Percentiles rank a stretch among this genome's conserved stretches.
Conservation (phyloP, 2,329 filamentous ascomycete species). For the Amphichorda felina region DNA sequence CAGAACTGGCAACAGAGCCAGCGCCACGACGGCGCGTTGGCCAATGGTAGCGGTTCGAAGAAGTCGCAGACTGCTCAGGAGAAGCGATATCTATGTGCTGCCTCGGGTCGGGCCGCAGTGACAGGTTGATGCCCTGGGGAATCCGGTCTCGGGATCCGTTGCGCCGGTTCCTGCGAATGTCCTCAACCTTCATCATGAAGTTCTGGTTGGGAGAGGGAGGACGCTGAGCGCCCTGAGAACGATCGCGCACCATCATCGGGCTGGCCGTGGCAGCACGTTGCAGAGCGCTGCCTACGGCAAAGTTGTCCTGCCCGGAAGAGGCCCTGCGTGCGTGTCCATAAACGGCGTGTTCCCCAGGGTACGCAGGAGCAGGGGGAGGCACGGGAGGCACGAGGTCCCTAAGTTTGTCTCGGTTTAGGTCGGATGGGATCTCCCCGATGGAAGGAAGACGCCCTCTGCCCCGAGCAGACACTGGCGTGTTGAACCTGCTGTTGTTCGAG, state of each 20-base stretch:
- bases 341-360: slow-evolving; percentile 4
- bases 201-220: slow-evolving; percentile 52
- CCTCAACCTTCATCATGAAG: slow-evolving; percentile 48
- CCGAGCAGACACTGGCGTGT: slow-evolving; percentile 55
- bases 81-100: slow-evolving; percentile 28
- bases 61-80: slow-evolving; percentile 40
- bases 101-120: slow-evolving; percentile 36
- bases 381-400: background rate
- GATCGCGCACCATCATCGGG: slow-evolving; percentile 44
- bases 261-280: slow-evolving; percentile 57
- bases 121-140: slow-evolving; percentile 56
- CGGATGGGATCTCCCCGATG: slow-evolving; percentile 49
- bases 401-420: slow-evolving; percentile 14
- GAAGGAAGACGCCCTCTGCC: slow-evolving; percentile 59
- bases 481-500: slow-evolving; percentile 54
- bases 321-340: slow-evolving; percentile 21
- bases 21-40: slow-evolving; percentile 37
- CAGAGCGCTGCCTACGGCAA: slow-evolving; percentile 32
- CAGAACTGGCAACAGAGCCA: slow-evolving; percentile 43
- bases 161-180: slow-evolving; percentile 44
- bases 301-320: slow-evolving; percentile 29
- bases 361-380: slow-evolving; percentile 1
- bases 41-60: slow-evolving; percentile 43
- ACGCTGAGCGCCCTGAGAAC: slow-evolving; percentile 16
- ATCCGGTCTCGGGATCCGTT: slow-evolving; percentile 71